Evolutionary conservation across 108 stramenopile species (phyloP), one percentile per base, ranked within the genome.

Genomic region (Fistulifera solaris): DNA sequence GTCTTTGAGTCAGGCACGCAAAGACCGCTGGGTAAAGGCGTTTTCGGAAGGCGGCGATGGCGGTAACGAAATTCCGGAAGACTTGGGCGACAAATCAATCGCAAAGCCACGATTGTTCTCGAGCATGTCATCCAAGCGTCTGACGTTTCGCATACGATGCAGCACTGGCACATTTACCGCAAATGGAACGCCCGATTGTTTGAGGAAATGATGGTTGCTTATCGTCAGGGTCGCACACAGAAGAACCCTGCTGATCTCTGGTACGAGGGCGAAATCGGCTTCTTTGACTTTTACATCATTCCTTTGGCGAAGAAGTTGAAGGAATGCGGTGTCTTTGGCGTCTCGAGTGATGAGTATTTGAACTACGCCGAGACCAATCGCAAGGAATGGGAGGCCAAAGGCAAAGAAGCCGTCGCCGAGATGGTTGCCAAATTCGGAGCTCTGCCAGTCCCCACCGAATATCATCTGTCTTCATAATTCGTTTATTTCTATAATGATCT

Each of bases 21-120:
- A 72, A 46, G 54, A 53, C 8, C 63, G 73, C 6, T 79, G 78
- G 78, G 67, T 67, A 18, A 66, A 72, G 23, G 78, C 74, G n/a
- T 79, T 79, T 52, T 27, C 42, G 14, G 42, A 41, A 18, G 42
- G 27, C 4, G 11, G 19, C 11, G 5, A 17, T 17, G 44, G 4
- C 44, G 11, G 11, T 6, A 19, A 4, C 4, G 11, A 11, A 3
- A 8, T 6, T 35, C 31, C 31, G 18, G 67, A 62, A 16, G 56
- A 52, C 19, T 21, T 42, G 18, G 39, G 35, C 27, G 48, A 10
- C 39, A 27, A 39, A 24, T 47, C 58, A 53, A 52, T 54, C 68
- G 63, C 39, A 71, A 71, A 28, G 70, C 70, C 8, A 61, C 70
- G 15, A 46, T 61, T 23, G 70, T 71, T 16, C 53, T 71, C 48